Conservation (phyloP, 2,329 filamentous ascomycete species). For the Microcyclospora tardicrescens region DNA sequence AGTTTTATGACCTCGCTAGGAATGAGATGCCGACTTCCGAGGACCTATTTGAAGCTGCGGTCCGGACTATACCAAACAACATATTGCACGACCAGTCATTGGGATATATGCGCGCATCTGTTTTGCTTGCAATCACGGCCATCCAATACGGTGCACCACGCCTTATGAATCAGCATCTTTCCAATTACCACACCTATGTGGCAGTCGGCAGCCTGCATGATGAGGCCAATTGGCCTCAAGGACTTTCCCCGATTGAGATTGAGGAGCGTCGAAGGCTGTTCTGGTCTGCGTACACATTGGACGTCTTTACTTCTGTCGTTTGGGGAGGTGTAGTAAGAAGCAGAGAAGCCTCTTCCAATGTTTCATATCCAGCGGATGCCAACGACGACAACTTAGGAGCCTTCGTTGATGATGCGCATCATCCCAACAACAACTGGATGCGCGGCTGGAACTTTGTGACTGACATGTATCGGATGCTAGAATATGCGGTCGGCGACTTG, state of each 20-base stretch:
- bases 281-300: conserved; percentile 47
- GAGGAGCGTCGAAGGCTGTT: conserved; percentile 39
- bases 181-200: conserved; percentile 37
- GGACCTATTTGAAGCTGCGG: conserved; percentile 32
- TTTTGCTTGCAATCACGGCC: conserved; percentile 36
- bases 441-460: conserved; percentile 46
- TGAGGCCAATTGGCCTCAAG: conserved; percentile 39
- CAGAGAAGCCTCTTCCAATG: conserved; percentile 34
- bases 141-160: conserved; percentile 40
- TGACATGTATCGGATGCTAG: conserved; percentile 43
- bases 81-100: conserved; percentile 23
- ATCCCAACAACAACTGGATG: conserved; percentile 31
- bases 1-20: conserved; percentile 7
- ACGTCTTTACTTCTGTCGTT: conserved; percentile 42
- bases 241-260: conserved; percentile 32
- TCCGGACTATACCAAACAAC: conserved; percentile 28
- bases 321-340: conserved; percentile 37
- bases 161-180: conserved; percentile 39
- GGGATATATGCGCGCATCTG: conserved; percentile 34
- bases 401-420: conserved; percentile 8
- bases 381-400: conserved; percentile 34
- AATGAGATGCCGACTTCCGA: conserved; percentile 26
- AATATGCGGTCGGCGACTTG: conserved; percentile 32
- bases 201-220: conserved; percentile 40
- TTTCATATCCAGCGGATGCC: conserved; percentile 36